Percentiles rank a stretch among this genome's conserved stretches.
Evolutionary conservation across 345 rosid genomes (phyloP).

Genomic region (Sonneratia caseolaris): DNA sequence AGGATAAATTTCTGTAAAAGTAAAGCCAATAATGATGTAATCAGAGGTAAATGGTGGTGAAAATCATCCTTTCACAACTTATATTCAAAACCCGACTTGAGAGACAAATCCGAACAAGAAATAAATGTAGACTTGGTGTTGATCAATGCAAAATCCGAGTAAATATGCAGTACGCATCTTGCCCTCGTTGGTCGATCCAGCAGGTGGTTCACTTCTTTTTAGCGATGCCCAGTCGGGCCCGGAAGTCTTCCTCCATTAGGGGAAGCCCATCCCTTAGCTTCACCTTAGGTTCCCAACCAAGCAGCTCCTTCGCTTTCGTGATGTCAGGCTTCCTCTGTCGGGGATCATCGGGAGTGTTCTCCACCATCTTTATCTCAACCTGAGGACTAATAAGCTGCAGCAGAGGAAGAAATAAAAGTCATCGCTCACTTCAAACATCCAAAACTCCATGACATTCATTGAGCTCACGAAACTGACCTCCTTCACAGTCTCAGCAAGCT

Average conservation of each 20-base stretch:
- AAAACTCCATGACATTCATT: neutral
- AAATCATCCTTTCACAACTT: constrained; percentile 17
- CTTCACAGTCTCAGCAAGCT: constrained; percentile 80
- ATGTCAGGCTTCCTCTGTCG: constrained; percentile 86
- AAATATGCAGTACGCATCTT: neutral
- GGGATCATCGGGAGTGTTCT: constrained; percentile 95
- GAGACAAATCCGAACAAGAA: neutral
- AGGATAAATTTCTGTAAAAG: neutral
- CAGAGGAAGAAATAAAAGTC: neutral
- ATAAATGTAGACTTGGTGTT: neutral
- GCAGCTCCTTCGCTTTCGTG: constrained; percentile 63
- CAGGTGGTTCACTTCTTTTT: constrained; percentile 14
- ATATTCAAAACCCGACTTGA: neutral
- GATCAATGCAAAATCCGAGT: neutral
- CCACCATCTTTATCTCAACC: constrained; percentile 74
- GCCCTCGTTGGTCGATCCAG: neutral
- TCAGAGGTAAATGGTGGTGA: neutral
- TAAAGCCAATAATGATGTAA: neutral
- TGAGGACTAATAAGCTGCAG: constrained; percentile 65
- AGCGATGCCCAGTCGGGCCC: constrained; percentile 51
- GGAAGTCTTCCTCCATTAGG: constrained; percentile 88
- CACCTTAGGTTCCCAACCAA: constrained; percentile 83
- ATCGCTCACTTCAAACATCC: neutral
- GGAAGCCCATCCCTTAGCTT: constrained; percentile 82
- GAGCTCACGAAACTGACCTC: constrained; percentile 38